These are phyloP conservation scores for Scheffersomyces titani DNA, from an alignment of 1,139 yeast genomes.

Conservation along the genomic window DNA sequence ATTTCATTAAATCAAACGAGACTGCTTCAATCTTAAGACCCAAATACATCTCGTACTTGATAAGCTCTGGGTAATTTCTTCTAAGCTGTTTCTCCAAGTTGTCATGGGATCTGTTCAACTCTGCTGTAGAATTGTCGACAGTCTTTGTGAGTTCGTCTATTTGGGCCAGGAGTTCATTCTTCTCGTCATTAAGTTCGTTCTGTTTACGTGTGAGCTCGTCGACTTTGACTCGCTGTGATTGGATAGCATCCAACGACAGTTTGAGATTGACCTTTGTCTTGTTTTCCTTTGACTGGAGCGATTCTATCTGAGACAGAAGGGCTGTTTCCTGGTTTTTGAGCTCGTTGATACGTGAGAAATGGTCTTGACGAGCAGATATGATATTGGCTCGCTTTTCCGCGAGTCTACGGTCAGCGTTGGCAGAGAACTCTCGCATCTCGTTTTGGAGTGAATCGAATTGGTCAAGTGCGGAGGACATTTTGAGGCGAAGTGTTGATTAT, in stretches of 20 bases:
- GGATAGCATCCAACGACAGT: conserved; percentile 16
- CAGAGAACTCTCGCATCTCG: conserved; percentile 33
- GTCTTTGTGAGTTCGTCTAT: conserved; percentile 27
- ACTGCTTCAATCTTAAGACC: conserved; percentile 48
- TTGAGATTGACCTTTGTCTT: conserved; percentile 23
- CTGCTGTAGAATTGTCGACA: conserved; percentile 19
- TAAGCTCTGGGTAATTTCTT: conserved; percentile 40
- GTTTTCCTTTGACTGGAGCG: conserved; percentile 18
- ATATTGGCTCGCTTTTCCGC: conserved; percentile 27
- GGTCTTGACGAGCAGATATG: conserved; percentile 30
- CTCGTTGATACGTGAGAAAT: conserved; percentile 28
- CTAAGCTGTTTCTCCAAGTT: conserved; percentile 26
- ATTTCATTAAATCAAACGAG: conserved; percentile 34
- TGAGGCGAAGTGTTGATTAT: background rate
- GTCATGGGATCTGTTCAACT: conserved; percentile 18
- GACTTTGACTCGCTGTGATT: conserved; percentile 18
- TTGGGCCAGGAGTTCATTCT: conserved; percentile 24
- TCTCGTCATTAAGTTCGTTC: conserved; percentile 19
- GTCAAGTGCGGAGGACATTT: conserved; percentile 14
- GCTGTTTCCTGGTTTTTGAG: conserved; percentile 27
- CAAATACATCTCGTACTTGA: conserved; percentile 44
- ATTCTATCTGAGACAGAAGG: conserved; percentile 24
- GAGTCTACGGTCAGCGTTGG: conserved; percentile 25
- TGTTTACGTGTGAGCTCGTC: conserved; percentile 28
- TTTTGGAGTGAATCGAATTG: conserved; percentile 28